Percentiles rank a stretch among this genome's conserved stretches.
Conservation (phyloP, 148 eudicot species). For the Mesembryanthemum crystallinum region DNA sequence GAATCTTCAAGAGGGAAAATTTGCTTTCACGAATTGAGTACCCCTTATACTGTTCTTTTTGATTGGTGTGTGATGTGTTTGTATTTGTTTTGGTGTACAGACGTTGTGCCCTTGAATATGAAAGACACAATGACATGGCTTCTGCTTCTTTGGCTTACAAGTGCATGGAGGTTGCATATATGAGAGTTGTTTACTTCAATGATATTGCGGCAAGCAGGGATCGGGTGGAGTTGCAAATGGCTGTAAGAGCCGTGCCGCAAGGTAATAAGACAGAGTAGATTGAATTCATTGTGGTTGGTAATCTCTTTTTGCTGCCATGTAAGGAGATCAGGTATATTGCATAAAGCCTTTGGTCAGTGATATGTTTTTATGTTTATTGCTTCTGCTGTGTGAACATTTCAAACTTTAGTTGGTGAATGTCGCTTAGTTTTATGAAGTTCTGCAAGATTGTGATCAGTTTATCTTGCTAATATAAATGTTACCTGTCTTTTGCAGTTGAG, state of each 20-base stretch:
- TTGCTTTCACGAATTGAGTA: not conserved
- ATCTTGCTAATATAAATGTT: conserved; percentile 17
- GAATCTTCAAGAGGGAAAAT: not conserved
- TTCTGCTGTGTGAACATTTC: not conserved
- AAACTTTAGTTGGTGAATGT: not conserved
- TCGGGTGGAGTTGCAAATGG: conserved; percentile 35
- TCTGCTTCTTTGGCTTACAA: conserved; percentile 55
- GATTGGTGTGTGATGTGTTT: not conserved
- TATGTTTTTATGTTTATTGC: not conserved
- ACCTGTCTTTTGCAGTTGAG: conserved; percentile 27
- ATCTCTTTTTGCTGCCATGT: not conserved
- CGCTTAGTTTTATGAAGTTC: conserved; percentile 1
- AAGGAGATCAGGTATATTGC: conserved; percentile 1
- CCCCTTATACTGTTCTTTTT: not conserved
- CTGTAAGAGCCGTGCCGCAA: conserved; percentile 38
- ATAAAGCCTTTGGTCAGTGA: too few species aligned
- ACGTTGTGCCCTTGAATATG: conserved; percentile 45
- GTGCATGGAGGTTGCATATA: conserved; percentile 47
- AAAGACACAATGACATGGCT: conserved; percentile 42
- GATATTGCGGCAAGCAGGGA: conserved; percentile 41
- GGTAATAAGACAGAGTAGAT: conserved; percentile 29
- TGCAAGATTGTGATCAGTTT: not conserved
- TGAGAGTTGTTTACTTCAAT: conserved; percentile 41
- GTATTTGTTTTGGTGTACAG: conserved; percentile 25
- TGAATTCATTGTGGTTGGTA: not conserved